Evolutionary conservation across 208 protist species (phyloP), one percentile per base, ranked within the genome.

Genomic region (Leishmania braziliensis): DNA sequence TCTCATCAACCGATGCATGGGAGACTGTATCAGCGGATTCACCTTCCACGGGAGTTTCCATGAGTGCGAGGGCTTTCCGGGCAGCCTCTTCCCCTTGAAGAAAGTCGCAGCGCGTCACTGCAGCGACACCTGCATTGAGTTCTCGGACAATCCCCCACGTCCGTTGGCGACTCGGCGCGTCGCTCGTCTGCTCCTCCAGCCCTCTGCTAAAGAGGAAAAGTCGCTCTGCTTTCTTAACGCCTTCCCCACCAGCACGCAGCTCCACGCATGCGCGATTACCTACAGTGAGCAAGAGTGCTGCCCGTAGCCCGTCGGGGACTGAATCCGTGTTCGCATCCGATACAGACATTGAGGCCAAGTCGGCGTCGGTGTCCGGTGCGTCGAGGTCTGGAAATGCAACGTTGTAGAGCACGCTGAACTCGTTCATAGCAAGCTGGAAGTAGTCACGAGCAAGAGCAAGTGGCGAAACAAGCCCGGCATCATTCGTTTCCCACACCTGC

Each of bases 241-340:
- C 72, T 2, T 72, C 78, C 5, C 69, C 43, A 8, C 77, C 75
- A 14, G 18, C 81, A 51, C 56, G 60, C 54, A 89, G 46, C 82
- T 89, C 89, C 43, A 93, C 65, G 53, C 90, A 93, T 3, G 85
- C 85, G 85, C 86, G 91, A 66, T 95, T 95, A 68, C 88, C 86
- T 26, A 94, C 71, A 9, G 89, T 93, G 56, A 95, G 33, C 72
- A 84, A 68, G 14, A 94, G 69, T 23, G 89, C 86, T 23, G 84
- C 80, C 16, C 84, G 66, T 5, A 90, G 77, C 26, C 75, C 85
- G 39, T 78, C 82, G 56, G 83, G 83, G 53, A 90, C 79, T 3
- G 65, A 33, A 51, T 75, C 77, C 20, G 56, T 56, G 23, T 60
- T 73, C 43, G 63, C 72, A 16, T 50, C 33, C 0, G 69, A 43